Evolutionary conservation across 495 filamentous ascomycete genomes (phyloP), one percentile per base, ranked within the genome.

Genomic region (Penicillium malachiteum): DNA sequence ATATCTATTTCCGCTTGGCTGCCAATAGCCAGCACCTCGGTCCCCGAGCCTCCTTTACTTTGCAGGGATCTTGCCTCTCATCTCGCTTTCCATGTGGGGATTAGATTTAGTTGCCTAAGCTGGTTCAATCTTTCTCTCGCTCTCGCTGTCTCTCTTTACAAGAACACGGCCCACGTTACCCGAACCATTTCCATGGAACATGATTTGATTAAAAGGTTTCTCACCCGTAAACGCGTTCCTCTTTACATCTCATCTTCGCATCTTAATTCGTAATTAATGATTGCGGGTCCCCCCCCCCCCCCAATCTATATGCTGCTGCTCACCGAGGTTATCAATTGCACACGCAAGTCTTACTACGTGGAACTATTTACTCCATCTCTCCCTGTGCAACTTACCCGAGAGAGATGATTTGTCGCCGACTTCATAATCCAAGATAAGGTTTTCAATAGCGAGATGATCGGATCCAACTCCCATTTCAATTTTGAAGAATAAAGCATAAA

Each of bases 21-120:
- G 35, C 49, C 32, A 50, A 39, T 34, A 41, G 37, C 39, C 5
- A 16, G 17, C 41, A 17, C 47, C 37, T 45, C 31, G 13, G 50
- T 31, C 39, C 51, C 57, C 64, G 64, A 67, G 61, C 64, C 64
- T 64, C 61, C 60, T 57, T 56, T 51, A 50, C 59, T 53, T 58
- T 64, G 57, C 57, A 60, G 57, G 54, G 57, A 64, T 58, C 50
- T 26, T 26, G 21, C 21, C 52, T 57, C 47, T 52, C 55, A 54
- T 51, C 48, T 50, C 44, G 45, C 38, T 35, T 37, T 51, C 57
- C 53, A 64, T 65, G 64, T 67, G 64, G 64, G 62, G 64, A 49
- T 48, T 21, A 21, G 54, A 50, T 38, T 57, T 56, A 48, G 38
- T 57, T 56, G 50, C 47, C 50, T 63, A 67, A 67, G 65, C 62